Evolutionary conservation across 2,329 filamentous ascomycete species (phyloP).

Genomic region (Rutstroemia sp.): DNA sequence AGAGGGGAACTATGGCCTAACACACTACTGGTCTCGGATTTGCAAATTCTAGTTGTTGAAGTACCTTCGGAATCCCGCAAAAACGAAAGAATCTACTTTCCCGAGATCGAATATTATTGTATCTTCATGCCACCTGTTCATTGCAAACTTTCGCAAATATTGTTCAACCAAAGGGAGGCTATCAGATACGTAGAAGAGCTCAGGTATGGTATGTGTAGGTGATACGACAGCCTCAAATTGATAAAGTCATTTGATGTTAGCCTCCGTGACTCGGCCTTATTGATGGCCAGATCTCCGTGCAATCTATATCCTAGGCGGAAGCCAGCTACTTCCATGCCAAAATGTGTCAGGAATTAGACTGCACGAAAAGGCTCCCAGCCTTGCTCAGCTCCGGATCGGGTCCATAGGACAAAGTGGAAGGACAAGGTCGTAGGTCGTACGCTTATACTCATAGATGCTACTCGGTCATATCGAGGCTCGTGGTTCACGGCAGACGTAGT

Average conservation of each 20-base stretch:
- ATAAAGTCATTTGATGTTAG: background rate
- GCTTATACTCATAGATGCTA: background rate
- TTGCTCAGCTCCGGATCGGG: background rate
- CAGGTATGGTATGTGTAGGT: background rate
- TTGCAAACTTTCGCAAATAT: background rate
- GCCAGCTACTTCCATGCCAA: background rate
- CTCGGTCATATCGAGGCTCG: conserved; percentile 3
- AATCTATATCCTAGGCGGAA: background rate
- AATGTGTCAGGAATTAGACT: background rate
- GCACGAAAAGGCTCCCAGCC: background rate
- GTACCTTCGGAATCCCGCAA: no score
- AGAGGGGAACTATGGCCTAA: no score
- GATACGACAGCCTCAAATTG: background rate
- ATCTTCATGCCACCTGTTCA: background rate
- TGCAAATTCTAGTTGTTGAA: no score
- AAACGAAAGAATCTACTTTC: no score
- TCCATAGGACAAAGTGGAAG: background rate
- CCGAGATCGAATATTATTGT: background rate
- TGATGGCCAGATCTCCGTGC: background rate
- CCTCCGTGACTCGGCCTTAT: background rate
- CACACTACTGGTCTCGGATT: no score
- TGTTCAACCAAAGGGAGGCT: background rate
- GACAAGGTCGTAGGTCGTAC: background rate
- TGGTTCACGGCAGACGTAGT: background rate
- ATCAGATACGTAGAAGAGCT: background rate